Conservation (phyloP, 2,329 filamentous ascomycete species). For the Paecilomyces variotii region DNA sequence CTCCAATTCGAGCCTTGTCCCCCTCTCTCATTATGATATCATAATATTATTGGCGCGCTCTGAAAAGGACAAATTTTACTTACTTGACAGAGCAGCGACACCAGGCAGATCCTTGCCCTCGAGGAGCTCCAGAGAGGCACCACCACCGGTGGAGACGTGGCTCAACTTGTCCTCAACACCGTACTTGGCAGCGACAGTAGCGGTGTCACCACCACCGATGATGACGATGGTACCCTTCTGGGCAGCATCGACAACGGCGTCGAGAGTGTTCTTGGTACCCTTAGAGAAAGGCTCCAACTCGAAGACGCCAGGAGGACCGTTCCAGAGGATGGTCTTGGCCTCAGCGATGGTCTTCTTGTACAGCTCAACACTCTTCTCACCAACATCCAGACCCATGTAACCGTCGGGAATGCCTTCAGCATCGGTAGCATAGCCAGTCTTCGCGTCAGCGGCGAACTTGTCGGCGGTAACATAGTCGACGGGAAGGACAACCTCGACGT, state of each 20-base stretch:
- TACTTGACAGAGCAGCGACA: conserved; percentile 79
- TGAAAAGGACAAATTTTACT: conserved; percentile 34
- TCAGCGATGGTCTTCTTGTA: conserved; percentile 82
- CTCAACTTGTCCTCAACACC: conserved; percentile 92
- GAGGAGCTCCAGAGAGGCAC: conserved; percentile 88
- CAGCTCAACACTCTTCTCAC: conserved; percentile 76
- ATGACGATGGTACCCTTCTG: conserved; percentile 90
- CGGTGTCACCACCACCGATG: conserved; percentile 96
- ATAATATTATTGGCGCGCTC: not conserved
- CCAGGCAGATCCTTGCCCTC: conserved; percentile 97
- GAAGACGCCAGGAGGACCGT: conserved; percentile 94
- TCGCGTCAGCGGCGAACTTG: conserved; percentile 83
- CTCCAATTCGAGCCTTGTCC: not conserved
- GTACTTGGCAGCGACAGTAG: conserved; percentile 96
- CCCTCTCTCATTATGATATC: not conserved
- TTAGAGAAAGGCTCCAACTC: conserved; percentile 92
- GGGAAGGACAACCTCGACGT: conserved; percentile 89
- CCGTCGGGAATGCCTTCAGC: conserved; percentile 86
- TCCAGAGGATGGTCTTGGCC: conserved; percentile 97
- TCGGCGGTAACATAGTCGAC: conserved; percentile 94
- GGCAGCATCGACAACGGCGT: conserved; percentile 75
- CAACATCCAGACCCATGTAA: conserved; percentile 97
- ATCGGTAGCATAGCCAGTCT: conserved; percentile 74
- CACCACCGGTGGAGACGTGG: conserved; percentile 95
- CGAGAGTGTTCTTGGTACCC: conserved; percentile 86